phyloP scores from a whole-genome alignment of 2,329 filamentous ascomycete species.

The Sarocladium strictum region DNA sequence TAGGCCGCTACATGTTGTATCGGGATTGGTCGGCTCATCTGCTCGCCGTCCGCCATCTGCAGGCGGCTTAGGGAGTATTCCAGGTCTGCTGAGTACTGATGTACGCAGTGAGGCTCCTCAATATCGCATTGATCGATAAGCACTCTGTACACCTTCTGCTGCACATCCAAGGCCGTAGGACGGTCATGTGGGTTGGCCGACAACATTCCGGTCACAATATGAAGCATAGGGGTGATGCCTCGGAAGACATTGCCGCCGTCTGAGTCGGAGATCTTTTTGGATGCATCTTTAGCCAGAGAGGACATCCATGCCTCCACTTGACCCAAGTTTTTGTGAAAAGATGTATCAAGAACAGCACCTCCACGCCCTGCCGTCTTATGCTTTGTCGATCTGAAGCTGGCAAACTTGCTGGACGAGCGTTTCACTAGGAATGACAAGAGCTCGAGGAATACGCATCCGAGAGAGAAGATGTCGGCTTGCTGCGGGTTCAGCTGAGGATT shows the following conservation, averaged over 20 bases:
- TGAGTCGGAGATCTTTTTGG: conserved; percentile 33
- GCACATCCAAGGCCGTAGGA: conserved; percentile 46
- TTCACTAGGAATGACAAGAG: conserved; percentile 65
- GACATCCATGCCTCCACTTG: conserved; percentile 66
- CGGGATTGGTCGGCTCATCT: background rate
- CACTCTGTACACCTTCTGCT: conserved; percentile 46
- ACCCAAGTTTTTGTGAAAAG: conserved; percentile 65
- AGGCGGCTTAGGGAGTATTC: conserved; percentile 19
- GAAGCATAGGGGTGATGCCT: conserved; percentile 46
- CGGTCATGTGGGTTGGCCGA: conserved; percentile 44
- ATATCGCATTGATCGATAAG: conserved; percentile 42
- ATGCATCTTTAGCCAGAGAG: conserved; percentile 52
- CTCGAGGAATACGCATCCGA: conserved; percentile 68
- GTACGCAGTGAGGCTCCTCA: conserved; percentile 47
- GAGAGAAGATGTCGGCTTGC: conserved; percentile 65
- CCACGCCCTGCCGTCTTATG: conserved; percentile 54
- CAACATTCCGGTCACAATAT: conserved; percentile 50
- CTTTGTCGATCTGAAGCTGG: conserved; percentile 59
- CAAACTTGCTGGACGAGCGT: conserved; percentile 59
- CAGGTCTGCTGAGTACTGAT: conserved; percentile 35
- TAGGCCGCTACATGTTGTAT: conserved; percentile 8
- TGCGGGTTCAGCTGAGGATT: conserved; percentile 44
- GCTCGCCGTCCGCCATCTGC: conserved; percentile 14
- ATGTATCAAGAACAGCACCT: conserved; percentile 60
- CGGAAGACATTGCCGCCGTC: conserved; percentile 40